Conservation (phyloP, 352 stramenopile genomes). For the Globisporangium heterothallicum region DNA sequence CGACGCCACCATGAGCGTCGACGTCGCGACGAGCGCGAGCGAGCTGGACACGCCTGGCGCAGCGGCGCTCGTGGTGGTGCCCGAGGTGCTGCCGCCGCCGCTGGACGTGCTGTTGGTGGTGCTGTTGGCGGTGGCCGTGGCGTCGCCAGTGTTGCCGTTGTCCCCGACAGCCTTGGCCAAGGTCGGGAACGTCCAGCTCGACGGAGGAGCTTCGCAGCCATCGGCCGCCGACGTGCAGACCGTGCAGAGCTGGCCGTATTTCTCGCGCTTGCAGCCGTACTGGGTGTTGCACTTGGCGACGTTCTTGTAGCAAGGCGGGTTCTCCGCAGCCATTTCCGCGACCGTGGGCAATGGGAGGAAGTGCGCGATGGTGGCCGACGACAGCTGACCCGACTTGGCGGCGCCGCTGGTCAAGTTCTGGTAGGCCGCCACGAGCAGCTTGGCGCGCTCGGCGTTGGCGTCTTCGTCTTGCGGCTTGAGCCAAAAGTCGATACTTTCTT, state of each 20-base stretch:
- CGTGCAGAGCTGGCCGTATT: slow-evolving; percentile 56
- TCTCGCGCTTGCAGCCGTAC: slow-evolving; percentile 50
- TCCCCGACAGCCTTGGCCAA: slow-evolving; percentile 43
- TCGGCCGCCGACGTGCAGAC: slow-evolving; percentile 44
- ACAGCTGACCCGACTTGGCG: slow-evolving; percentile 28
- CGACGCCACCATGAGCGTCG: not conserved
- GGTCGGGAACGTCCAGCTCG: slow-evolving; percentile 42
- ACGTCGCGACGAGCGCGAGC: not conserved
- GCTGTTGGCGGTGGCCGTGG: slow-evolving; percentile 9
- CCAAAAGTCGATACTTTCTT: slow-evolving; percentile 63
- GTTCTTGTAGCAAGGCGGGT: slow-evolving; percentile 65
- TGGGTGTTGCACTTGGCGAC: slow-evolving; percentile 51
- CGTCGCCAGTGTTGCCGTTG: slow-evolving; percentile 40
- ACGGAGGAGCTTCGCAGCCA: slow-evolving; percentile 33
- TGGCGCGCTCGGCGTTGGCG: slow-evolving; percentile 39
- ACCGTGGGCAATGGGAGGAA: slow-evolving; percentile 51
- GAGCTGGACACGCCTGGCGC: not conserved
- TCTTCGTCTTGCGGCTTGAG: slow-evolving; percentile 54
- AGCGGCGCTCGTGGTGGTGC: not conserved
- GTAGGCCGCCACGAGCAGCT: slow-evolving; percentile 52
- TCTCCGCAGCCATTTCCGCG: slow-evolving; percentile 38
- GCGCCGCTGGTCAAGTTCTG: slow-evolving; percentile 38
- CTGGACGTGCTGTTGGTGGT: not conserved
- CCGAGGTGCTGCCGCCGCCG: not conserved
- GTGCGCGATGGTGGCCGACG: slow-evolving; percentile 27